Evolutionary conservation across 2,329 filamentous ascomycete genomes (phyloP).

Genomic region (Zelopaecilomyces penicillatus): DNA sequence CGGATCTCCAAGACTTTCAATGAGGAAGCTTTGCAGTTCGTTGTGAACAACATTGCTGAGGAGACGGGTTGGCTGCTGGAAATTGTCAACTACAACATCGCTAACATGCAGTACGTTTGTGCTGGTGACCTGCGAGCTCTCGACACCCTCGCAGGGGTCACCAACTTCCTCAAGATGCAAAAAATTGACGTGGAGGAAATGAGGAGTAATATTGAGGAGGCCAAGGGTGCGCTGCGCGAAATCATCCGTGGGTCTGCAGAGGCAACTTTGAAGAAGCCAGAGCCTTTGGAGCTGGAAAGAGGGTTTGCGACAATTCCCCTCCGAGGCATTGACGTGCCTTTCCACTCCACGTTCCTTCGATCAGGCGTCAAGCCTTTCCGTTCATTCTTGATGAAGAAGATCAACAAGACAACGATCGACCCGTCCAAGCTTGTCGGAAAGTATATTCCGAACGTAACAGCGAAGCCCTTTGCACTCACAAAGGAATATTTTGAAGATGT

Average conservation of each 20-base stretch:
- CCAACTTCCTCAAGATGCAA: constrained; percentile 92
- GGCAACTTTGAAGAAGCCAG: constrained; percentile 80
- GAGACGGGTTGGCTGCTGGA: constrained; percentile 92
- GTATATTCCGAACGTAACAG: constrained; percentile 98
- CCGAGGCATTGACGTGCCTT: constrained; percentile 94
- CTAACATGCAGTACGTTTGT: constrained; percentile 68
- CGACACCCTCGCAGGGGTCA: constrained; percentile 69
- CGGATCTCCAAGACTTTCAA: constrained; percentile 98
- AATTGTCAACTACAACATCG: constrained; percentile 94
- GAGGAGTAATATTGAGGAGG: constrained; percentile 81
- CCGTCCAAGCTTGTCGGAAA: constrained; percentile 94
- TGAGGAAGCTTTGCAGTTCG: constrained; percentile 92
- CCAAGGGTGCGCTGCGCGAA: constrained; percentile 79
- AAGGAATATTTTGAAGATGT: constrained; percentile 99
- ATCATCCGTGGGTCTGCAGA: constrained; percentile 87
- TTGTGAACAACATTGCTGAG: constrained; percentile 90
- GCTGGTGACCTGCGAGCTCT: constrained; percentile 62
- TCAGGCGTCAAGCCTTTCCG: constrained; percentile 99
- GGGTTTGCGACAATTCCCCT: constrained; percentile 96
- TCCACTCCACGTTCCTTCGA: constrained; percentile 97
- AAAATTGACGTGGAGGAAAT: constrained; percentile 95
- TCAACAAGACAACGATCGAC: constrained; percentile 98
- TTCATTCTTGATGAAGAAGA: constrained; percentile 98
- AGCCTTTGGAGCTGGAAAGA: constrained; percentile 81
- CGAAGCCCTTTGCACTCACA: constrained; percentile 86